Conservation (phyloP, 768 basidiomycete genomes). For the Asterophora lycoperdoides region DNA sequence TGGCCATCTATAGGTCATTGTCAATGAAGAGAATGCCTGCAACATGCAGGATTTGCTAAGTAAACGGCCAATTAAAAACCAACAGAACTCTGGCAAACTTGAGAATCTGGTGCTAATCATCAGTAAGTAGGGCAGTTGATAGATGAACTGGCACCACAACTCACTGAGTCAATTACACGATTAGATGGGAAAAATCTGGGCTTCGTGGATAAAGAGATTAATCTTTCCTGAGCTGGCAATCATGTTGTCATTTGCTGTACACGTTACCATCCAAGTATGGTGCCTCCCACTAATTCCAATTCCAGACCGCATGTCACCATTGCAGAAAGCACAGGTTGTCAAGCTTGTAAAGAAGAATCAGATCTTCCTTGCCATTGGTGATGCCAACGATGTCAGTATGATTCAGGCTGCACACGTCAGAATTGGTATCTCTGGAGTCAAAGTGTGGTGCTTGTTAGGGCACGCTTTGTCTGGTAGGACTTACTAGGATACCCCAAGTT, state of each 20-base stretch:
- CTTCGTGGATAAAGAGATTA: slow-evolving; percentile 92
- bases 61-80: slow-evolving; percentile 90
- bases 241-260: slow-evolving; percentile 95
- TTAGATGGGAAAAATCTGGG: slow-evolving; percentile 92
- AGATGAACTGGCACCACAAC: background rate
- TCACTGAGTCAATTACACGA: slow-evolving; percentile 4
- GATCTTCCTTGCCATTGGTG: slow-evolving; percentile 92
- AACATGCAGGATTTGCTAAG: slow-evolving; percentile 83
- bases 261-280: slow-evolving; percentile 23
- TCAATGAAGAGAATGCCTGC: slow-evolving; percentile 83
- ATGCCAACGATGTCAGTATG: slow-evolving; percentile 99
- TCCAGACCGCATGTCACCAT: slow-evolving; percentile 89
- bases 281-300: background rate
- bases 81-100: slow-evolving; percentile 83
- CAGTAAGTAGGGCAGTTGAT: slow-evolving; percentile 48
- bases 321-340: slow-evolving; percentile 96
- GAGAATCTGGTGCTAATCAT: slow-evolving; percentile 96
- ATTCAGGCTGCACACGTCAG: slow-evolving; percentile 98
- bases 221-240: slow-evolving; percentile 91
- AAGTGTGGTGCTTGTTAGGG: slow-evolving; percentile 56
- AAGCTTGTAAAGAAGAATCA: slow-evolving; percentile 98
- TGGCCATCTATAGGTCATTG: slow-evolving; percentile 69
- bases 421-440: slow-evolving; percentile 95
- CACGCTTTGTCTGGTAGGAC: no score
- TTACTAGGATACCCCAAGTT: no score